phyloP scores from a whole-genome alignment of 345 rosid genomes.

The Microthlaspi erraticum region DNA sequence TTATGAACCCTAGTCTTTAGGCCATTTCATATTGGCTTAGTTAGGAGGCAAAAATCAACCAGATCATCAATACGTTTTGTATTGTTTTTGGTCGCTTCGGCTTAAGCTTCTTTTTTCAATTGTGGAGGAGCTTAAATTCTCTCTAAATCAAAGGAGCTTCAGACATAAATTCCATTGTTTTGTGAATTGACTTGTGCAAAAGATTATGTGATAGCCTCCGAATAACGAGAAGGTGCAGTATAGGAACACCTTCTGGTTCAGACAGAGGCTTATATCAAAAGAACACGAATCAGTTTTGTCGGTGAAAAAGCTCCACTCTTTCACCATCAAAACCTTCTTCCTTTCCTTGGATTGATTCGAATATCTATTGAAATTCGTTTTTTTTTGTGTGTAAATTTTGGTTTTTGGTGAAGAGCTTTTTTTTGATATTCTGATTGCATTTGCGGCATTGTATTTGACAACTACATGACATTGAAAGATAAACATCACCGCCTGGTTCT shows the following conservation, averaged over 20 bases:
- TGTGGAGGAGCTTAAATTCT: slow-evolving; percentile 14
- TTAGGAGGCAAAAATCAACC: slow-evolving; percentile 42
- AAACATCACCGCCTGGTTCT: no score
- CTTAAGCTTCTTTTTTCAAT: background rate
- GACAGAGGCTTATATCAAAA: slow-evolving; percentile 46
- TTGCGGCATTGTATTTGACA: no score
- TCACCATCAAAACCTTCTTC: background rate
- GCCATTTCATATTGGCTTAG: slow-evolving; percentile 42
- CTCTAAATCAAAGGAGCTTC: slow-evolving; percentile 5
- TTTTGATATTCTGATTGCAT: no score
- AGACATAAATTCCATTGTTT: background rate
- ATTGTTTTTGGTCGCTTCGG: slow-evolving; percentile 25
- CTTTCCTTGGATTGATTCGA: slow-evolving; percentile 22
- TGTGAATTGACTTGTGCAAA: background rate
- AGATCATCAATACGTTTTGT: slow-evolving; percentile 34
- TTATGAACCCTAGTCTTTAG: slow-evolving; percentile 44
- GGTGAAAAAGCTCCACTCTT: slow-evolving; percentile 1
- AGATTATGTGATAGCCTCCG: slow-evolving; percentile 36
- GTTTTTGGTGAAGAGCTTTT: background rate
- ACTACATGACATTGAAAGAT: no score
- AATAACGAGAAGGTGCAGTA: slow-evolving; percentile 40
- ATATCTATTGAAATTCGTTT: background rate
- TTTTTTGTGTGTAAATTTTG: background rate
- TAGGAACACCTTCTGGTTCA: slow-evolving; percentile 43
- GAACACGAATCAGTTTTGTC: slow-evolving; percentile 29